Conservation (phyloP, 805 yeast species). For the Dipodascopsis uninucleata region DNA sequence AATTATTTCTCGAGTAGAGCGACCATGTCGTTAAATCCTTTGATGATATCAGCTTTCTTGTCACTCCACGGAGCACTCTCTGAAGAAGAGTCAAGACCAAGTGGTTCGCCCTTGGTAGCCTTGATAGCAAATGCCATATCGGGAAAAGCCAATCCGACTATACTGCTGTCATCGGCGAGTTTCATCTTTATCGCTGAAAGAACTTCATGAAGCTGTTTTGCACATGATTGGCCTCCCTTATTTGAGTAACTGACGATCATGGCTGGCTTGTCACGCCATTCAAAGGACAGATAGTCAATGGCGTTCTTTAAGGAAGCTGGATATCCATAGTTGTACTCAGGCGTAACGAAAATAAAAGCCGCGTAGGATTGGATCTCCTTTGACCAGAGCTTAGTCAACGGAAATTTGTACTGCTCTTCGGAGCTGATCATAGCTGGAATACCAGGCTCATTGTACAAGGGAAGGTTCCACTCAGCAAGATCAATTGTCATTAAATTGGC, state of each 20-base stretch:
- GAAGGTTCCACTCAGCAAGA: conserved; percentile 33
- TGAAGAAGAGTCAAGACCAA: no score
- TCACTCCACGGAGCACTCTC: no score
- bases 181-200: no score
- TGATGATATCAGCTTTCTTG: no score
- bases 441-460: conserved; percentile 35
- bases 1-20: no score
- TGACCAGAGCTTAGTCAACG: conserved; percentile 35
- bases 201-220: no score
- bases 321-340: conserved; percentile 40
- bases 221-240: conserved; percentile 38
- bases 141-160: no score
- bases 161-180: no score
- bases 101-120: no score
- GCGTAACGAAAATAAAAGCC: conserved; percentile 38
- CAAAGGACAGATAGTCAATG: conserved; percentile 36
- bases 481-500: conserved; percentile 32
- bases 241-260: conserved; percentile 36
- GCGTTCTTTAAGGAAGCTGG: conserved; percentile 41
- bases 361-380: conserved; percentile 28
- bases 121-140: no score
- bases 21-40: no score
- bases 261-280: conserved; percentile 38
- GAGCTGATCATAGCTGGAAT: conserved; percentile 32
- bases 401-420: conserved; percentile 30